Evolutionary conservation across 2,329 filamentous ascomycete genomes (phyloP).

Genomic region (Paecilomyces dactylethromorphus): DNA sequence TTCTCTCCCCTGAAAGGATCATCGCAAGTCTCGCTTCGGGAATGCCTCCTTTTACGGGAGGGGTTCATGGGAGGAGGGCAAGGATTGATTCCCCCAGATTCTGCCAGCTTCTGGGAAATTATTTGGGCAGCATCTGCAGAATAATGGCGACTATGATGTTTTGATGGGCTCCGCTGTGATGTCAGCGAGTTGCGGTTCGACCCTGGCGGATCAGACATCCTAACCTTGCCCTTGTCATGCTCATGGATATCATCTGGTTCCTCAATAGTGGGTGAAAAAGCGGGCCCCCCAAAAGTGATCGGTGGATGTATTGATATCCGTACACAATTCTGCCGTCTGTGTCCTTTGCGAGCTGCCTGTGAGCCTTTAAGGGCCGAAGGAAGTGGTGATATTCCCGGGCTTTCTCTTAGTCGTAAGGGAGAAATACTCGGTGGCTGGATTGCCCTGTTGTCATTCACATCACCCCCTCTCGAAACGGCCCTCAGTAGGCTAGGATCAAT

Average conservation of each 20-base stretch:
- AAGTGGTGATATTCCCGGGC: conserved; percentile 15
- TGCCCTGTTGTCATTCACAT: conserved; percentile 12
- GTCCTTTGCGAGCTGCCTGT: conserved; percentile 29
- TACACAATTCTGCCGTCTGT: conserved; percentile 38
- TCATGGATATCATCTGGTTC: conserved; percentile 24
- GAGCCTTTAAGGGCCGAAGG: conserved; percentile 27
- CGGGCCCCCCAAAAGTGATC: conserved; percentile 25
- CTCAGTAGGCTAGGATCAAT: conserved; percentile 8
- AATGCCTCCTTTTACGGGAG: conserved; percentile 18
- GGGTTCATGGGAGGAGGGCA: conserved; percentile 13
- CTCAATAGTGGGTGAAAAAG: conserved; percentile 28
- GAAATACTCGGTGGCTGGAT: conserved; percentile 12
- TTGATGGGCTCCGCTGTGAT: not conserved
- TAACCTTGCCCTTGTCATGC: not conserved
- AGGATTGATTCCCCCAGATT: conserved; percentile 9
- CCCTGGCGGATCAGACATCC: not conserved
- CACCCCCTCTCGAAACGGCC: not conserved
- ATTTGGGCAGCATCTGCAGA: not conserved
- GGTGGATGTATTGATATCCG: conserved; percentile 34
- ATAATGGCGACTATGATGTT: not conserved
- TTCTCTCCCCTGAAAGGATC: conserved; percentile 12
- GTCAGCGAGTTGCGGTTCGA: not conserved
- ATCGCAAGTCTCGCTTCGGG: conserved; percentile 8
- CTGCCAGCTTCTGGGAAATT: conserved; percentile 7
- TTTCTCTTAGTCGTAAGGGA: conserved; percentile 14